A percentile compares a stretch with the other conserved stretches of the same genome.
phyloP scores from a whole-genome alignment of 257 asterid species.

The Jacaranda copaia region DNA sequence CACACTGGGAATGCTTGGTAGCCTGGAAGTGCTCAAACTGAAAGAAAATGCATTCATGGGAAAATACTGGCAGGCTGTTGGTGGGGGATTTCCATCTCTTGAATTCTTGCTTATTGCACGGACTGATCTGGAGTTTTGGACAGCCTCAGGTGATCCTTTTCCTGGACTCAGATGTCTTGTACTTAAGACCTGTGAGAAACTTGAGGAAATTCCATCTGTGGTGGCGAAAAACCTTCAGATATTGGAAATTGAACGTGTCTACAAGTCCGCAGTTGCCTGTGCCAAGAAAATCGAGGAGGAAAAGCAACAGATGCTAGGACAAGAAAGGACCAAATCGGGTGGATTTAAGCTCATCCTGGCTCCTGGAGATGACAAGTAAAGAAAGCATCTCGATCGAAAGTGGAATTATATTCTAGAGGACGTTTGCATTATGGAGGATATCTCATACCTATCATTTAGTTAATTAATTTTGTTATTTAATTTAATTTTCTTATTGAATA shows the following conservation, averaged over 20 bases:
- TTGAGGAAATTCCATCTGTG: slow-evolving; percentile 37
- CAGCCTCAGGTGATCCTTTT: background rate
- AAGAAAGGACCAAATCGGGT: background rate
- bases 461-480: too few species aligned
- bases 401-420: too few species aligned
- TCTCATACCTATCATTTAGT: too few species aligned
- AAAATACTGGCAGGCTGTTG: slow-evolving; percentile 31
- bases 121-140: slow-evolving; percentile 36
- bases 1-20: slow-evolving; percentile 30
- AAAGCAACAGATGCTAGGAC: background rate
- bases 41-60: slow-evolving; percentile 44
- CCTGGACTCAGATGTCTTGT: slow-evolving; percentile 37
- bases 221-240: slow-evolving; percentile 38
- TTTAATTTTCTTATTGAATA: too few species aligned
- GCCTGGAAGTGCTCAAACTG: slow-evolving; percentile 45
- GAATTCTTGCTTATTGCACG: slow-evolving; percentile 39
- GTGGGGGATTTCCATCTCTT: slow-evolving; percentile 37
- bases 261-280: background rate
- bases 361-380: background rate
- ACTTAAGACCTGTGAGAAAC: slow-evolving; percentile 38
- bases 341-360: background rate
- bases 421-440: too few species aligned
- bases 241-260: slow-evolving; percentile 34
- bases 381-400: too few species aligned
- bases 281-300: background rate